Conservation (phyloP, 345 rosid genomes). For the Turritis glabra region DNA sequence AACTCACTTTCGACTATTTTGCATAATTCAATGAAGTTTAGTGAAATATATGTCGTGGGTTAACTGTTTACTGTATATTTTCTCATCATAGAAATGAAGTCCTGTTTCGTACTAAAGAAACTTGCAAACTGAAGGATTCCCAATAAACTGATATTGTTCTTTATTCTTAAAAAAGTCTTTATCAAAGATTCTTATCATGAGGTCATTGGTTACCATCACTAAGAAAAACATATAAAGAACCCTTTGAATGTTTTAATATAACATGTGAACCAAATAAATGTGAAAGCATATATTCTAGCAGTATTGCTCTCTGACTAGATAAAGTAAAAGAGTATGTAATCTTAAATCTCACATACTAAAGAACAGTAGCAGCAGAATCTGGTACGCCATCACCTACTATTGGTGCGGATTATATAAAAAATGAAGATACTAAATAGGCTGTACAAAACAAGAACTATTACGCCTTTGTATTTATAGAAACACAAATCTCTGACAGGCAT, state of each 20-base stretch:
- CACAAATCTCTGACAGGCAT: constrained; percentile 13
- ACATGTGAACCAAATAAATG: constrained; percentile 7
- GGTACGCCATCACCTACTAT: constrained; percentile 28
- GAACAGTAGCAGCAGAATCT: constrained; percentile 29
- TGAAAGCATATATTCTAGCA: constrained; percentile 39
- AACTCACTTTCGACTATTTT: background rate
- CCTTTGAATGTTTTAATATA: background rate
- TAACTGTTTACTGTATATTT: background rate
- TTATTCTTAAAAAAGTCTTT: constrained; percentile 16
- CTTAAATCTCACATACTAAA: constrained; percentile 1
- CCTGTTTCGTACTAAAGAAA: constrained; percentile 5
- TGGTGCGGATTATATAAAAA: background rate
- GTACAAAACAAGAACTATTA: constrained; percentile 22
- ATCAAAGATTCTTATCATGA: constrained; percentile 30
- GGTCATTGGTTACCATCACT: constrained; percentile 25
- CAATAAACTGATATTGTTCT: constrained; percentile 28
- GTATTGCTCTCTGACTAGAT: constrained; percentile 43
- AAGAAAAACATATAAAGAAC: constrained; percentile 4
- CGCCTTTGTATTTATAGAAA: constrained; percentile 21
- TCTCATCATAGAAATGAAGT: background rate
- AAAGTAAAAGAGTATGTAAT: constrained; percentile 32
- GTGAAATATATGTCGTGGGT: background rate
- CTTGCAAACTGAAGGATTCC: constrained; percentile 16
- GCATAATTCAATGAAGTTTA: background rate
- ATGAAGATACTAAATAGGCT: background rate